Percentiles rank a stretch among this genome's conserved stretches.
Conservation (phyloP, 2,329 filamentous ascomycete species). For the Byssothecium circinans region DNA sequence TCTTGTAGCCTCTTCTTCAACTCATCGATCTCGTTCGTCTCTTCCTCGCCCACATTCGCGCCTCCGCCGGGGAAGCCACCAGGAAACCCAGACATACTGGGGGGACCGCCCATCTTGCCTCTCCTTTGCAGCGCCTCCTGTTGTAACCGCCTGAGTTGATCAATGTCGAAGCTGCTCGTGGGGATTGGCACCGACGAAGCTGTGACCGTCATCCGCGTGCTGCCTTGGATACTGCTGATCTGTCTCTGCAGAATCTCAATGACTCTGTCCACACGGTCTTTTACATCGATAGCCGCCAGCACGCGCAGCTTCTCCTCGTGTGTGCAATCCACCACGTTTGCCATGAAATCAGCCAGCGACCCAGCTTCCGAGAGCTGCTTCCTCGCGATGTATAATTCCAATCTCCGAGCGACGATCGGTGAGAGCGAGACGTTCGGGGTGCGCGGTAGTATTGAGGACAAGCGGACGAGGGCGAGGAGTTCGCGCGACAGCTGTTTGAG, state of each 20-base stretch:
- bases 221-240: constrained; percentile 80
- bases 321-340: constrained; percentile 82
- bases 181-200: constrained; percentile 62
- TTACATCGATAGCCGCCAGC: constrained; percentile 76
- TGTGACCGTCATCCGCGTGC: constrained; percentile 80
- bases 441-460: constrained; percentile 81
- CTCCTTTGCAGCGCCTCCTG: constrained; percentile 46
- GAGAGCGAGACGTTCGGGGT: constrained; percentile 68
- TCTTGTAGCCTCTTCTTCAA: constrained; percentile 83
- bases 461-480: constrained; percentile 77
- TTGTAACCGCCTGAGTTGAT: constrained; percentile 48
- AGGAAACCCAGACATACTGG: constrained; percentile 43
- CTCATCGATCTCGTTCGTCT: constrained; percentile 87
- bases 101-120: constrained; percentile 29
- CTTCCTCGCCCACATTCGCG: constrained; percentile 65
- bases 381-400: constrained; percentile 83
- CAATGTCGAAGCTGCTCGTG: constrained; percentile 45
- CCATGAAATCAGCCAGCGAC: constrained; percentile 91
- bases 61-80: constrained; percentile 48
- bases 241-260: constrained; percentile 83
- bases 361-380: constrained; percentile 84
- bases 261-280: constrained; percentile 76
- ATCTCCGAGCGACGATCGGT: constrained; percentile 79
- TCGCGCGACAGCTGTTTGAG: constrained; percentile 85
- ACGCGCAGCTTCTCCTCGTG: constrained; percentile 91